Evolutionary conservation across 495 filamentous ascomycete genomes (phyloP).

Genomic region (Jackrogersella minutella): DNA sequence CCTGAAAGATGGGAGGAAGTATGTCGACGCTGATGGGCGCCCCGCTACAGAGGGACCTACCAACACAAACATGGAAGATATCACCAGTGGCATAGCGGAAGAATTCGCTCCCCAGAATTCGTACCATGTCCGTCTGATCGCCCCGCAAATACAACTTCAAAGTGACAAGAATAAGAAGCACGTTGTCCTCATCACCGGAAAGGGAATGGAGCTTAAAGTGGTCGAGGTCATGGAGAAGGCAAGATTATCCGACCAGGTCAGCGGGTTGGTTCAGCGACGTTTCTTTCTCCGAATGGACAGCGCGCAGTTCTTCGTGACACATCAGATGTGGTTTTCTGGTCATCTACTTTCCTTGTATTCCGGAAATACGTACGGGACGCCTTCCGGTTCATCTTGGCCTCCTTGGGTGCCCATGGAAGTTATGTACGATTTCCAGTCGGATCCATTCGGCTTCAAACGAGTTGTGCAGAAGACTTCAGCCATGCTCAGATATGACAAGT

Average conservation of each 20-base stretch:
- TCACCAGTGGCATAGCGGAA: constrained; percentile 78
- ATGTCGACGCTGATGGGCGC: constrained; percentile 71
- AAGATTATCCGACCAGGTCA: constrained; percentile 88
- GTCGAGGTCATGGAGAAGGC: constrained; percentile 98
- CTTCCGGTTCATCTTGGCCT: constrained; percentile 86
- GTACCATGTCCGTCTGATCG: constrained; percentile 93
- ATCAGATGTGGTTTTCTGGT: constrained; percentile 81
- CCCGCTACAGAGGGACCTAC: constrained; percentile 41
- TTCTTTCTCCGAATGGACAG: constrained; percentile 95
- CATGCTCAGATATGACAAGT: constrained; percentile 93
- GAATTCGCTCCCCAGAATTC: constrained; percentile 93
- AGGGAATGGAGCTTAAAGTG: constrained; percentile 96
- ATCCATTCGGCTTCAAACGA: constrained; percentile 93
- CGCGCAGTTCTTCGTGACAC: constrained; percentile 96
- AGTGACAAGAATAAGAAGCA: constrained; percentile 97
- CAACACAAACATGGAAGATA: constrained; percentile 61
- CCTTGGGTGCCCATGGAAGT: constrained; percentile 98
- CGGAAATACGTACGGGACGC: constrained; percentile 89
- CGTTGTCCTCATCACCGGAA: constrained; percentile 90
- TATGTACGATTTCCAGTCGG: constrained; percentile 93
- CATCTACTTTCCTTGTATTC: constrained; percentile 91
- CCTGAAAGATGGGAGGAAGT: constrained; percentile 82
- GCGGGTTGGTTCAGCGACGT: constrained; percentile 90
- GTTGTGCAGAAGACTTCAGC: constrained; percentile 96
- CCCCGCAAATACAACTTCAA: constrained; percentile 95